A percentile compares a stretch with the other conserved stretches of the same genome.
Evolutionary conservation across 257 asterid genomes (phyloP).

Genomic region (Solanum bulbocastanum): DNA sequence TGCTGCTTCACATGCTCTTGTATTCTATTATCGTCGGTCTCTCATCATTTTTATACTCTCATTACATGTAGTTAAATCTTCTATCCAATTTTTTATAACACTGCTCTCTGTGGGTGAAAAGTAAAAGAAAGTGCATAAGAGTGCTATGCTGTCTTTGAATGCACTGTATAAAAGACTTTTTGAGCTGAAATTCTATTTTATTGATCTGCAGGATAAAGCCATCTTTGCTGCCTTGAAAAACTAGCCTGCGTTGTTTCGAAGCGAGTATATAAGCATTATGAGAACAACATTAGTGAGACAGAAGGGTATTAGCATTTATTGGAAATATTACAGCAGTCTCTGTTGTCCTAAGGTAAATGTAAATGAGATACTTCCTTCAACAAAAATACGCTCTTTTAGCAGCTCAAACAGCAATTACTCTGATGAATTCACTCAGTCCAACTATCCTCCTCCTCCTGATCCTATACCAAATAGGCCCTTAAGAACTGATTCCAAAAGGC

Average conservation of each 20-base stretch:
- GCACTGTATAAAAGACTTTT: background rate
- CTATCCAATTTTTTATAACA: background rate
- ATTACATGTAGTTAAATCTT: background rate
- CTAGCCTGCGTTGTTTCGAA: background rate
- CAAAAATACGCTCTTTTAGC: background rate
- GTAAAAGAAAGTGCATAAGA: background rate
- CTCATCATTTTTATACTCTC: background rate
- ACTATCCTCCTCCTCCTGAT: constrained; percentile 20
- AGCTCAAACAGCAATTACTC: background rate
- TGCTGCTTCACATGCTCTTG: background rate
- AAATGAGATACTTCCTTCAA: background rate
- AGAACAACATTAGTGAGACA: background rate
- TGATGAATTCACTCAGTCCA: background rate
- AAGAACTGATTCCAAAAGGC: constrained; percentile 8
- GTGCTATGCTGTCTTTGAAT: background rate
- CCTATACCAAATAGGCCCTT: constrained; percentile 49
- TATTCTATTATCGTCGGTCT: background rate
- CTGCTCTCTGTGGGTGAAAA: background rate
- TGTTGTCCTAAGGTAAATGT: background rate
- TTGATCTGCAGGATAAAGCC: background rate
- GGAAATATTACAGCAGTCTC: background rate
- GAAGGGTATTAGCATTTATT: background rate
- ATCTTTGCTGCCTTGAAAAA: background rate
- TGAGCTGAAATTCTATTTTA: background rate
- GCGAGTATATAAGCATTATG: background rate